Evolutionary conservation across 2,329 filamentous ascomycete genomes (phyloP), one percentile per base, ranked within the genome.

Genomic region (Clarireedia paspali): DNA sequence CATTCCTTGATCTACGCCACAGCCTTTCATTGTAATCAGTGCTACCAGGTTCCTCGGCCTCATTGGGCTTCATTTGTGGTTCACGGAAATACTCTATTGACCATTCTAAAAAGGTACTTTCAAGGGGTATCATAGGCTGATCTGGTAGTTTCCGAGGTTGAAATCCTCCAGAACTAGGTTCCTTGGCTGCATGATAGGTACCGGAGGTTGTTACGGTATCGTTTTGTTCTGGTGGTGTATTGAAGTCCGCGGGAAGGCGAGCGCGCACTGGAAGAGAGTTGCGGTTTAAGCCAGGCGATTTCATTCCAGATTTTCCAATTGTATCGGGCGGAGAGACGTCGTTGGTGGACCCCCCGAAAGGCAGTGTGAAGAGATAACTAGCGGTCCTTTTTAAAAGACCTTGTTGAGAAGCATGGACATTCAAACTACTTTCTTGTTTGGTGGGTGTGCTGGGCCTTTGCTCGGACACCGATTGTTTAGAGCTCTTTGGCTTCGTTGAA

Each of bases 11-110:
- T 59, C 94, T 82, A 60, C 92, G 81, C 94, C 94, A 99, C 2
- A 99, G 76, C 15, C 94, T 84, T 68, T 94, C 87, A 65, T 99
- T 99, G 72, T 97, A 99, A 70, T 97, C 91, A 15, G 89, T 89
- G 67, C 91, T 96, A 36, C 94, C 94, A 14, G 94, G 94, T 68
- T 99, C 94, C 65, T 99, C 94, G 24, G 91, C 89, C 70, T 99
- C 94, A 57, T 88, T 91, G 3, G 90, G 87, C 68, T 94, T 95
- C 94, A 99, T 97, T 72, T 99, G 94, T 34, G 94, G 94, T 70
- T 97, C 91, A 30, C 91, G 89, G 78, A 97, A 99, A 70, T 99
- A 97, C 71, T 92, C 92, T 46, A 94, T 91, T 4, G 91, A 96
- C 91, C 92, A 99, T 61, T 96, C 89, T 60, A 96, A 78, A 71